Conservation (phyloP, 2,329 filamentous ascomycete genomes). For the Fusarium sp. region DNA sequence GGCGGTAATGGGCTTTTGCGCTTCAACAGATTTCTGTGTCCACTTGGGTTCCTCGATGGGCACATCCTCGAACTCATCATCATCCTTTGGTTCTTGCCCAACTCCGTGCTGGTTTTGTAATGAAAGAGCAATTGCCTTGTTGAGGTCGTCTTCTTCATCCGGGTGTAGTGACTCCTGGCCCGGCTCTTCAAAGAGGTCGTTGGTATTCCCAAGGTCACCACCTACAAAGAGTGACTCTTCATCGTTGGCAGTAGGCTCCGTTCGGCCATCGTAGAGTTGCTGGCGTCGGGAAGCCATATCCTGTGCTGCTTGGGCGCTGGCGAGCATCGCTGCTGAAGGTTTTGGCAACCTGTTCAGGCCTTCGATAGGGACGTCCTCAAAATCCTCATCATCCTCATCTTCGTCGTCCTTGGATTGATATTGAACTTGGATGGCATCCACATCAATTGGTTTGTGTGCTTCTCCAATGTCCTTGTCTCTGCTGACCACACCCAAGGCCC, state of each 20-base stretch:
- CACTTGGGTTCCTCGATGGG: constrained; percentile 58
- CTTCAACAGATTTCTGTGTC: constrained; percentile 61
- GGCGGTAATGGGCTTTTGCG: constrained; percentile 59
- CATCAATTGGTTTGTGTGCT: constrained; percentile 87
- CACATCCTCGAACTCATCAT: constrained; percentile 60
- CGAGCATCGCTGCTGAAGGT: constrained; percentile 31
- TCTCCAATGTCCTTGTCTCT: constrained; percentile 81
- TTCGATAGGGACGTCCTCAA: constrained; percentile 92
- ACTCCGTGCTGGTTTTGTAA: constrained; percentile 68
- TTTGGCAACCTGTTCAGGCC: constrained; percentile 86
- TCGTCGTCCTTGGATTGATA: constrained; percentile 66
- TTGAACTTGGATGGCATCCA: constrained; percentile 72
- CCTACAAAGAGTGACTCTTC: constrained; percentile 59
- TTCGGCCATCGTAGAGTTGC: constrained; percentile 39
- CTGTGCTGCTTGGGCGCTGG: constrained; percentile 41
- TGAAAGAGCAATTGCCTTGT: constrained; percentile 84
- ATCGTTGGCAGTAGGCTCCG: constrained; percentile 45
- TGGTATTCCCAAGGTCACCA: constrained; percentile 42
- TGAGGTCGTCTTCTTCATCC: constrained; percentile 69
- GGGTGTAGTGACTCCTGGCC: constrained; percentile 51
- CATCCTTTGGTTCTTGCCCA: constrained; percentile 49
- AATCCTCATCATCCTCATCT: constrained; percentile 76
- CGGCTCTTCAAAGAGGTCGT: constrained; percentile 39
- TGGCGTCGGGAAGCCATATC: constrained; percentile 42
- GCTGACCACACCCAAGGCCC: constrained; percentile 92